Percentiles rank a stretch among this genome's conserved stretches.
phyloP scores from a whole-genome alignment of 495 filamentous ascomycete genomes.

The Hyaloscypha hepaticicola region DNA sequence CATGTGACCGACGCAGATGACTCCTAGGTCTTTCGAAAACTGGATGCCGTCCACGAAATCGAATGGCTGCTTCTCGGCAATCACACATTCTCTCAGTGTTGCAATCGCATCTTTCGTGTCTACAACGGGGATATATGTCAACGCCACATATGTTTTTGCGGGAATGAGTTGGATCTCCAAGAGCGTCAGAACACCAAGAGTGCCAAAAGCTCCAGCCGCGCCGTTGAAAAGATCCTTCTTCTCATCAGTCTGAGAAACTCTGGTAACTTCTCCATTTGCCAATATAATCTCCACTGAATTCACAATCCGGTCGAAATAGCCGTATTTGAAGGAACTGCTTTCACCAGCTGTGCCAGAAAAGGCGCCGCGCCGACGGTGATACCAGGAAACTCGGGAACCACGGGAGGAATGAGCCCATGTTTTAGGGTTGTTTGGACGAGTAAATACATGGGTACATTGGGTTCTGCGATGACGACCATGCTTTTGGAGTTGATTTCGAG shows the following conservation, averaged over 20 bases:
- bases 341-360: conserved; percentile 60
- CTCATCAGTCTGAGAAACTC: conserved; percentile 33
- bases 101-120: conserved; percentile 43
- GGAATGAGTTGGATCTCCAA: conserved; percentile 52
- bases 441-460: conserved; percentile 62
- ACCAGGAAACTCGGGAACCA: conserved; percentile 59
- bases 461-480: conserved; percentile 51
- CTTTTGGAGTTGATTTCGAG: conserved; percentile 3
- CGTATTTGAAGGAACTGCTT: conserved; percentile 54
- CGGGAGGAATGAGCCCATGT: conserved; percentile 51
- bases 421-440: conserved; percentile 50
- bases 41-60: conserved; percentile 49
- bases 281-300: conserved; percentile 56
- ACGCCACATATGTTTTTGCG: conserved; percentile 51
- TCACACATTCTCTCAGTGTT: conserved; percentile 14
- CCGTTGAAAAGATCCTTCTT: conserved; percentile 47
- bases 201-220: conserved; percentile 55
- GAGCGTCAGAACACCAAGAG: conserved; percentile 52
- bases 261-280: conserved; percentile 49
- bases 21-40: conserved; percentile 48
- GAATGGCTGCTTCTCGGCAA: background rate
- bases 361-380: conserved; percentile 62
- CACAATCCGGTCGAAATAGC: conserved; percentile 55
- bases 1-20: conserved; percentile 50
- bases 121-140: conserved; percentile 51